phyloP scores from a whole-genome alignment of 805 yeast genomes.

The Saturnispora halmiae region DNA sequence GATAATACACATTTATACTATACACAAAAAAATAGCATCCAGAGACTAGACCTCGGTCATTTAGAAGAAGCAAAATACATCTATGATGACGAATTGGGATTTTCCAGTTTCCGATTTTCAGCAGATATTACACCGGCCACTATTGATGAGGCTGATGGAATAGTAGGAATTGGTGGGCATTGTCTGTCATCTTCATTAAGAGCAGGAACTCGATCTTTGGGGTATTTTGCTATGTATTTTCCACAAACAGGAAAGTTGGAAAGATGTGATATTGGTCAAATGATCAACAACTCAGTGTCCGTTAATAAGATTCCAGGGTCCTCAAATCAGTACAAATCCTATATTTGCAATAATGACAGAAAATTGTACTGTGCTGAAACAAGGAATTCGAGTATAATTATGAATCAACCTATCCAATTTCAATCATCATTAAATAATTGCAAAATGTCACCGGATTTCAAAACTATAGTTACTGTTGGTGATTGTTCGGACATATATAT shows the following conservation, averaged over 20 bases:
- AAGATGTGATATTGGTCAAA: constrained; percentile 60
- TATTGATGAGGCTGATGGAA: constrained; percentile 33
- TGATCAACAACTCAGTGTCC: constrained; percentile 74
- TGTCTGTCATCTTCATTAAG: constrained; percentile 37
- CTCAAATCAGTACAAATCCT: constrained; percentile 38
- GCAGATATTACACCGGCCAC: constrained; percentile 44
- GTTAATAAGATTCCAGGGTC: constrained; percentile 36
- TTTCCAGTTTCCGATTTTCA: constrained; percentile 24
- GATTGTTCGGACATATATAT: constrained; percentile 63
- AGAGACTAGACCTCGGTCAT: constrained; percentile 1
- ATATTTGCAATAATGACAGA: constrained; percentile 79
- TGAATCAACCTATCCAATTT: constrained; percentile 34
- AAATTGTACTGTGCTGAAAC: constrained; percentile 59
- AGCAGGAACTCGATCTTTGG: constrained; percentile 25
- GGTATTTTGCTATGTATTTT: constrained; percentile 52
- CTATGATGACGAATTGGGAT: constrained; percentile 3
- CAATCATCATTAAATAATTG: constrained; percentile 72
- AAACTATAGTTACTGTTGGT: constrained; percentile 60
- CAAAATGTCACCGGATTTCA: constrained; percentile 53
- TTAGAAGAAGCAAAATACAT: background rate
- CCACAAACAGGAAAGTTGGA: constrained; percentile 38
- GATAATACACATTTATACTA: constrained; percentile 33
- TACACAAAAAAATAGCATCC: constrained; percentile 48
- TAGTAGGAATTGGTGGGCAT: constrained; percentile 40
- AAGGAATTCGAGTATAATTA: constrained; percentile 33